Evolutionary conservation across 345 rosid genomes (phyloP).

Genomic region (Heritiera fomes): DNA sequence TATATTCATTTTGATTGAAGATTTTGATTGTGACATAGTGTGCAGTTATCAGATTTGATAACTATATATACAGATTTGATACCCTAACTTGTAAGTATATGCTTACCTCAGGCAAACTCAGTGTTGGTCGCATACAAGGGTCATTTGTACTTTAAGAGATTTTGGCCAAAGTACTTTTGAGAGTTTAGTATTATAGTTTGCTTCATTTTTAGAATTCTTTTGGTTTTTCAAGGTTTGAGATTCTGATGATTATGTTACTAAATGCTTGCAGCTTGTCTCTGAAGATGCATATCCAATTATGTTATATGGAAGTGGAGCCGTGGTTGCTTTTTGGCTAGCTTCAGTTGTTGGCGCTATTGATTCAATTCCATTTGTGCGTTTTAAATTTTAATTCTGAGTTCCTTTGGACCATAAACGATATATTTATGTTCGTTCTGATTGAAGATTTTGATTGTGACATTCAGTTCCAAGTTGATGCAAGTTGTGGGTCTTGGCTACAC

Average conservation of each 20-base stretch:
- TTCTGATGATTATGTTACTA: background rate
- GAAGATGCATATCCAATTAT: constrained; percentile 52
- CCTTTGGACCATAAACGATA: background rate
- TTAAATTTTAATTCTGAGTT: background rate
- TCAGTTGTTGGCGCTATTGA: constrained; percentile 69
- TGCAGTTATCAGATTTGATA: too few species aligned
- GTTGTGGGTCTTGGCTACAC: constrained; percentile 86
- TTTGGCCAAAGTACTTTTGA: too few species aligned
- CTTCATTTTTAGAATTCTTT: background rate
- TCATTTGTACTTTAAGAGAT: too few species aligned
- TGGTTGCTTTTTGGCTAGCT: constrained; percentile 57
- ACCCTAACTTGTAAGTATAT: too few species aligned
- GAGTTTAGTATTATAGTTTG: background rate
- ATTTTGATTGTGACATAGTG: constrained; percentile 5
- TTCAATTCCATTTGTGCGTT: constrained; percentile 78
- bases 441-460: background rate
- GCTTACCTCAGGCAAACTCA: too few species aligned
- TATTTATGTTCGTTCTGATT: background rate
- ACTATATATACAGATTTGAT: too few species aligned
- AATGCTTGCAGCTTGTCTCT: constrained; percentile 54
- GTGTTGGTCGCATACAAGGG: too few species aligned
- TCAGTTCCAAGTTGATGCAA: constrained; percentile 86
- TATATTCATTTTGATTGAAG: background rate
- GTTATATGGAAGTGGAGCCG: constrained; percentile 60
- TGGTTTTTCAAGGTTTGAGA: background rate